A percentile compares a stretch with the other conserved stretches of the same genome.
Conservation (phyloP, 2,329 filamentous ascomycete genomes). For the Cyphellophora attinorum region DNA sequence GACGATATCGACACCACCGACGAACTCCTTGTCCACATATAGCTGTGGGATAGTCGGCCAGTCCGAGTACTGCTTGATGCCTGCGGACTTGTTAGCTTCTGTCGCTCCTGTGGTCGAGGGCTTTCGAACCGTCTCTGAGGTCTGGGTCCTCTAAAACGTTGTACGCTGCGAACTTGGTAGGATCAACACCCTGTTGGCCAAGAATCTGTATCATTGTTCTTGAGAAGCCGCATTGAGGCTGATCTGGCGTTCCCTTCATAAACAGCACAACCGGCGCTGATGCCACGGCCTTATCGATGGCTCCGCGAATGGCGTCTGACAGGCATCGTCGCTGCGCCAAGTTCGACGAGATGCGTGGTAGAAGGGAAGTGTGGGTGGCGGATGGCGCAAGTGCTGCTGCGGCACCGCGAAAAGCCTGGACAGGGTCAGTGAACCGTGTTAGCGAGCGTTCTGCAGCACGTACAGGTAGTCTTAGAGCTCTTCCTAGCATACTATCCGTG, state of each 20-base stretch:
- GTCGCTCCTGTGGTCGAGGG: background rate
- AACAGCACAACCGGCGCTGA: conserved; percentile 92
- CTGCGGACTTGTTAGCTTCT: conserved; percentile 32
- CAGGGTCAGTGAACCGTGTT: background rate
- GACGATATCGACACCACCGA: conserved; percentile 95
- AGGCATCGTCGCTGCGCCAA: conserved; percentile 45
- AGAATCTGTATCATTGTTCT: conserved; percentile 90
- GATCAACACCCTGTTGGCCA: conserved; percentile 88
- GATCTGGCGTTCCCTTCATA: conserved; percentile 98
- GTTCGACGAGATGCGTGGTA: conserved; percentile 15
- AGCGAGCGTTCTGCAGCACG: background rate
- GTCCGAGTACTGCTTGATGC: conserved; percentile 98
- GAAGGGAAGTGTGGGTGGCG: conserved; percentile 23
- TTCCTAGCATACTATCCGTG: conserved; percentile 6
- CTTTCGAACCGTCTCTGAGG: conserved; percentile 60
- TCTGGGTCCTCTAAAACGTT: conserved; percentile 92
- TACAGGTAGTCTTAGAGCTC: conserved; percentile 4
- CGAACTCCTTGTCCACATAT: conserved; percentile 89
- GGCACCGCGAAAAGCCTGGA: conserved; percentile 15
- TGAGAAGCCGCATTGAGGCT: conserved; percentile 93
- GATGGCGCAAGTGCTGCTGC: conserved; percentile 13
- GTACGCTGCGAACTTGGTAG: conserved; percentile 92
- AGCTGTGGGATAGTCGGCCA: conserved; percentile 98
- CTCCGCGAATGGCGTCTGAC: conserved; percentile 66
- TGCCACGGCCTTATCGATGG: conserved; percentile 81